These are phyloP conservation scores for Backusella mclennaniae DNA, from an alignment of 192 early-diverging fungal species.

Conservation along the genomic window DNA sequence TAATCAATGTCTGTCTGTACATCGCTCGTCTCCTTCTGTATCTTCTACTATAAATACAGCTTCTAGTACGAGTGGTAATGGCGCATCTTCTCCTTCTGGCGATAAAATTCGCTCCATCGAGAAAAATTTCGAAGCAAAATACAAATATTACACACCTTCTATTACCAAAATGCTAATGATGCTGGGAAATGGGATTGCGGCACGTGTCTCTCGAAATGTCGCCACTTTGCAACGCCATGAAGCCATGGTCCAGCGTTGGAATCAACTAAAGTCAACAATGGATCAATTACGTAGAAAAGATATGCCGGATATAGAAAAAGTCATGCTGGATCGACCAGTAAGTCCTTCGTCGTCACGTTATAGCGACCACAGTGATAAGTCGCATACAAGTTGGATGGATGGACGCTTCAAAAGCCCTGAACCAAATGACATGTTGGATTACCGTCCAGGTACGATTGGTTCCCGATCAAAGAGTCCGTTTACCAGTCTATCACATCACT, in stretches of 20 bases:
- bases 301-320: constrained; percentile 31
- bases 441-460: neutral
- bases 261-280: constrained; percentile 37
- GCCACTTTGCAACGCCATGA: constrained; percentile 45
- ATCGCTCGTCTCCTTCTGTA: neutral
- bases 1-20: constrained; percentile 37
- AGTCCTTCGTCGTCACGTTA: constrained; percentile 35
- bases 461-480: constrained; percentile 18
- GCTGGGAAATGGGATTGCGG: constrained; percentile 53
- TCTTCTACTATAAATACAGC: constrained; percentile 19
- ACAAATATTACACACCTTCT: constrained; percentile 54
- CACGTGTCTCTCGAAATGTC: constrained; percentile 42
- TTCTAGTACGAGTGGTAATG: neutral
- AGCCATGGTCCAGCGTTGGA: constrained; percentile 51
- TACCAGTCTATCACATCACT: constrained; percentile 4
- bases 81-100: constrained; percentile 17
- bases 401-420: constrained; percentile 30
- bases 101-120: constrained; percentile 48
- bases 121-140: constrained; percentile 57
- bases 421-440: constrained; percentile 9
- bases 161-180: constrained; percentile 55
- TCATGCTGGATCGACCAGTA: constrained; percentile 26
- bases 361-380: constrained; percentile 31
- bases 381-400: constrained; percentile 14
- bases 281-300: constrained; percentile 33